Base-by-base conservation (phyloP, 106 monocot species). In the Dendrobium catenatum region DNA sequence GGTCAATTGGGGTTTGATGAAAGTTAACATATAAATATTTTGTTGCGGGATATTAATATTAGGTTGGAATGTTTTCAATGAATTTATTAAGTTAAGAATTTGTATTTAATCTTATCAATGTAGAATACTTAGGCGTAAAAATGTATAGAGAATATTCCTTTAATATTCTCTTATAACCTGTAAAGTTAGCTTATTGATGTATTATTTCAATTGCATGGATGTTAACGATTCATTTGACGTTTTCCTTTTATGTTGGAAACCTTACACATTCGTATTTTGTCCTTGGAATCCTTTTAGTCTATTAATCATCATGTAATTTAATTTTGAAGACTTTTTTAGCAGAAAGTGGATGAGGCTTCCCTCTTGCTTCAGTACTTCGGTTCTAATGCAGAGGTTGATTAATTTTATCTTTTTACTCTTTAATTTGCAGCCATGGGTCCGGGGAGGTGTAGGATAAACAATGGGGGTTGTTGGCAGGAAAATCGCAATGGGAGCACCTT, bases 391-490 rank as follows among this genome's bases (percentile, higher is more conserved):
- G 19, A 9, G 46, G 75, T 47, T 75, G 73, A 46, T 47, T 47
- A 22, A 75, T 76, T 75, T 75, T 75, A 19, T 20, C 17, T 51
- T 13, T 49, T 51, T 77, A 42, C 9, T 47, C 40, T 75, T 75
- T 78, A 47, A 54, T 78, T 58, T 84, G 55, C 90, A 97, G 97
- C 97, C 58, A 55, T 43, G 81, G 96, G 97, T 31, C 94, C 92
- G 75, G 94, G 97, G 85, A 87, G 90, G 72, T 97, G 97, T 77
- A 85, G 81, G 86, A 89, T 97, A 86, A 92, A 92, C 70, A 94
- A 94, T 81, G 97, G 97, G 18, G 97, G 94, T 43, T 97, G 97
- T 74, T 97, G 97, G 97, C 80, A 90, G 40, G 86, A 80, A 2
- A 88, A 83, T 84, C 85, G 40, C 40, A 80, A 94, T 72, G 84